phyloP scores from a whole-genome alignment of 139 green algal genomes.

The Tetraselmis striata region DNA sequence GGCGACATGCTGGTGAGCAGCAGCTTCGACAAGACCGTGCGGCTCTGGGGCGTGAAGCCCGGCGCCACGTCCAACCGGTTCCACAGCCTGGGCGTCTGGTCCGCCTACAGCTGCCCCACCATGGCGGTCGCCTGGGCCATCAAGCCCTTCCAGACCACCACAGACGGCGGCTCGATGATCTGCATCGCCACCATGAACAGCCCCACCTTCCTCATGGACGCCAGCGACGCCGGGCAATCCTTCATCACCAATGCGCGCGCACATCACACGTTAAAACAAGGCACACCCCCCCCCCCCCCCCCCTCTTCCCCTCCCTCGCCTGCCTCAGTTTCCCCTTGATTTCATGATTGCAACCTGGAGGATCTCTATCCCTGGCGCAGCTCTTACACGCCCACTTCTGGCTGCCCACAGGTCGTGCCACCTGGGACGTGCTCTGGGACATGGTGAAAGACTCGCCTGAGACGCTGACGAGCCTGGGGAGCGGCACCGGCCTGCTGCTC shows the following conservation, averaged over 20 bases:
- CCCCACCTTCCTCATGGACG: not conserved
- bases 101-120: not conserved
- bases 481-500: not conserved
- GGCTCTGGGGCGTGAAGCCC: not conserved
- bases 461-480: not conserved
- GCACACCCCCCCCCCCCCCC: too few relatives aligned
- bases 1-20: not conserved
- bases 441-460: not conserved
- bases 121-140: not conserved
- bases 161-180: not conserved
- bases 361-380: too few relatives aligned
- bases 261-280: not conserved
- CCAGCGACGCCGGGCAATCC: not conserved
- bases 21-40: not conserved
- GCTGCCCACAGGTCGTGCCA: too few relatives aligned
- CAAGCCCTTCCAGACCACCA: not conserved
- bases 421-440: not conserved
- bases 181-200: not conserved
- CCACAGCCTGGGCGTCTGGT: not conserved
- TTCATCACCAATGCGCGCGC: not conserved
- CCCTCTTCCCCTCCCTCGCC: too few relatives aligned
- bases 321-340: too few relatives aligned
- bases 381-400: too few relatives aligned
- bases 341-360: too few relatives aligned
- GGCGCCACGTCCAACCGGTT: not conserved